phyloP scores from a whole-genome alignment of 1,139 yeast species.

The Yamadazyma buinensis region DNA sequence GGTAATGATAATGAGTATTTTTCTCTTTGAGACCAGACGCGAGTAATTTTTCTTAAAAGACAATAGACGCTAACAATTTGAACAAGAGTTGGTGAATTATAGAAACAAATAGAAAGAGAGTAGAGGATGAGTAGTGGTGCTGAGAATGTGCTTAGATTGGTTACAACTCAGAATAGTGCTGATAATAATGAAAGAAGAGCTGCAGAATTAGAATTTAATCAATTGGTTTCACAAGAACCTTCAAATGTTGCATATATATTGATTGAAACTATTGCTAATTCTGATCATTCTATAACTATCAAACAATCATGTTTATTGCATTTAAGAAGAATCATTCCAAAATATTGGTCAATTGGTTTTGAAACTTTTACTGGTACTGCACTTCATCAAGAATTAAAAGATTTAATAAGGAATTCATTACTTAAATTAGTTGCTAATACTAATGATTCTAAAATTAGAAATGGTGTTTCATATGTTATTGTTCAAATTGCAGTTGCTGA shows the following conservation, averaged over 20 bases:
- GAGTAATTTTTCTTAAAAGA: no score
- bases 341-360: constrained; percentile 84
- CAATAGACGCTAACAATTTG: no score
- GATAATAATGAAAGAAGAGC: constrained; percentile 32
- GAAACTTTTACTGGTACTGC: constrained; percentile 72
- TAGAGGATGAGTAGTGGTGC: background rate
- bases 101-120: background rate
- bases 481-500: constrained; percentile 87
- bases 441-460: constrained; percentile 58
- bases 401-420: constrained; percentile 45
- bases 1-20: no score
- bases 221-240: constrained; percentile 27
- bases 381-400: constrained; percentile 50
- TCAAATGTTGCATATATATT: constrained; percentile 26
- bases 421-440: constrained; percentile 50
- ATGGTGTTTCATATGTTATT: constrained; percentile 68
- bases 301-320: constrained; percentile 71
- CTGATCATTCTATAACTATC: constrained; percentile 21
- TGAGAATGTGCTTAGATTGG: constrained; percentile 11
- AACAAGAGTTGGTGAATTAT: background rate
- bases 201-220: constrained; percentile 35
- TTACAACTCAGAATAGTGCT: constrained; percentile 32
- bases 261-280: constrained; percentile 22
- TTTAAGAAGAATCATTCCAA: constrained; percentile 64
- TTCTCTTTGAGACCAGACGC: background rate